Evolutionary conservation across 768 basidiomycete species (phyloP).

Genomic region (Suillus subalutaceus): DNA sequence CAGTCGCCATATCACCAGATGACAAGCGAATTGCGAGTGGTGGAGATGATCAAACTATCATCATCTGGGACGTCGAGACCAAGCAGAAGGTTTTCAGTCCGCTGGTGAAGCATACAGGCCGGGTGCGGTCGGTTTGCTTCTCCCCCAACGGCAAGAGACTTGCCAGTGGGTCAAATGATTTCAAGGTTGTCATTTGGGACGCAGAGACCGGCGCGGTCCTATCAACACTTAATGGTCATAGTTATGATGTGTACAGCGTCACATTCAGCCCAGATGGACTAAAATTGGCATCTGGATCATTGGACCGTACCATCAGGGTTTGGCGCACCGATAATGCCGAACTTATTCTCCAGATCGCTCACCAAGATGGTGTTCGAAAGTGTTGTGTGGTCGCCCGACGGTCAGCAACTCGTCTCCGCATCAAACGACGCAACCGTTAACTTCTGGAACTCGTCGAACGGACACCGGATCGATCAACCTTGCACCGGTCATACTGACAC

Average conservation of each 20-base stretch:
- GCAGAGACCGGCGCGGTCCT: not conserved
- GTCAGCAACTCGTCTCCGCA: not conserved
- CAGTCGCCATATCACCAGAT: slow-evolving; percentile 19
- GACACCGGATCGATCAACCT: not conserved
- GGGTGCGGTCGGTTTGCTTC: not conserved
- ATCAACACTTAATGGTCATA: not conserved
- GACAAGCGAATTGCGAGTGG: slow-evolving; percentile 15
- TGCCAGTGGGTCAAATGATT: not conserved
- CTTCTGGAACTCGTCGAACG: not conserved
- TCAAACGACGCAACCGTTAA: not conserved
- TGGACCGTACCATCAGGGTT: not conserved
- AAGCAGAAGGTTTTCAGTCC: not conserved
- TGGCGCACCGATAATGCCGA: not conserved
- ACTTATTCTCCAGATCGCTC: not conserved
- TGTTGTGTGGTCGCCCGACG: not conserved
- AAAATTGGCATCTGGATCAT: not conserved
- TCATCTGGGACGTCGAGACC: not conserved
- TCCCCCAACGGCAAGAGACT: not conserved
- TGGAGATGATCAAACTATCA: slow-evolving; percentile 12
- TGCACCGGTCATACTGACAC: not conserved
- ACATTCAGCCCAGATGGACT: not conserved
- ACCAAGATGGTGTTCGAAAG: not conserved
- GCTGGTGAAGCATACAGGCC: not conserved
- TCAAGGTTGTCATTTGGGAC: not conserved
- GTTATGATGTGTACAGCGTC: not conserved